phyloP scores from a whole-genome alignment of 768 basidiomycete genomes.

The Serendipita vermifera region DNA sequence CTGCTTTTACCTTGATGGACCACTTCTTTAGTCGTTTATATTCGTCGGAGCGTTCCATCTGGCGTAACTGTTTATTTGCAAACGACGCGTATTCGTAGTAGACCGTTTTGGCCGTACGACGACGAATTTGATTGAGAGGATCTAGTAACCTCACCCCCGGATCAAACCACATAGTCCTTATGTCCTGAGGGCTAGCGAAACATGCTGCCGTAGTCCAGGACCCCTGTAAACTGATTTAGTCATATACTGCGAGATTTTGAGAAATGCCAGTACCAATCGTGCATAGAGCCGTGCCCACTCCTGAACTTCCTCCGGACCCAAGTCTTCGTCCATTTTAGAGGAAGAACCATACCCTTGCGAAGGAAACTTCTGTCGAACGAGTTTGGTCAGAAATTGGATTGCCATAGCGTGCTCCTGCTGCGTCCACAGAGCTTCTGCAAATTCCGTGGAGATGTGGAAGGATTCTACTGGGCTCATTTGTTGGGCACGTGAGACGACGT shows the following conservation, averaged over 20 bases:
- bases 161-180: constrained; percentile 57
- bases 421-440: constrained; percentile 80
- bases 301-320: not conserved
- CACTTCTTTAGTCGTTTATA: constrained; percentile 43
- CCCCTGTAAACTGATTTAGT: constrained; percentile 39
- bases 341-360: no score
- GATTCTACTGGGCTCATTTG: constrained; percentile 34
- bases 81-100: constrained; percentile 79
- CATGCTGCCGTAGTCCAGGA: constrained; percentile 84
- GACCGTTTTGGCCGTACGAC: constrained; percentile 29
- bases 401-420: constrained; percentile 77
- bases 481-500: constrained; percentile 68
- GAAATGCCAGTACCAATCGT: constrained; percentile 40
- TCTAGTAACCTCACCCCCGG: constrained; percentile 35
- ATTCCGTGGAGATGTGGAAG: constrained; percentile 59
- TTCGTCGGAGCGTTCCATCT: constrained; percentile 56
- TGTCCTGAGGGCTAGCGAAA: constrained; percentile 60
- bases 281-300: constrained; percentile 29
- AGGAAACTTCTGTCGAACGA: constrained; percentile 16
- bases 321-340: not conserved
- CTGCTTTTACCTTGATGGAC: constrained; percentile 42
- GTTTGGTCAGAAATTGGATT: constrained; percentile 50
- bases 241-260: not conserved
- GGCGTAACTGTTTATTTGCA: constrained; percentile 75
- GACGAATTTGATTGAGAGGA: constrained; percentile 7